Percentiles rank a stretch among this genome's conserved stretches.
Conservation (phyloP, 1,284 basidiomycete species). For the Rhodotorula sp. region DNA sequence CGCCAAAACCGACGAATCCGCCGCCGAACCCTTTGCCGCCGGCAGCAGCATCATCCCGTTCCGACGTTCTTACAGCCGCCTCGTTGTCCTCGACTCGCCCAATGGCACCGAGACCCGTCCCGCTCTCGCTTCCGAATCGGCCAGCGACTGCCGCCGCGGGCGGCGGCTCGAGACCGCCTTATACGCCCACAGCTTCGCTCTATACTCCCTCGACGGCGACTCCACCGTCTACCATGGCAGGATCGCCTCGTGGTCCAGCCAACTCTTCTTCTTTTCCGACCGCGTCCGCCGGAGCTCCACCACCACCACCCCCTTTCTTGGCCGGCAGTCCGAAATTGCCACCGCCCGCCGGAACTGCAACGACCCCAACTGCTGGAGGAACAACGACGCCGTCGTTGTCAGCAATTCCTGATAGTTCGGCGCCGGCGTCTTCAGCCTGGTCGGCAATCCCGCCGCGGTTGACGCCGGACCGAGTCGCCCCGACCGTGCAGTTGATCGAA, state of each 20-base stretch:
- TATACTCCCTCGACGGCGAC: too few relatives aligned
- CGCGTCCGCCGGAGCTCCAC: too few relatives aligned
- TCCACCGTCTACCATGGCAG: too few relatives aligned
- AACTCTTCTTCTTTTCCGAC: too few relatives aligned
- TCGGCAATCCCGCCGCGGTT: background rate
- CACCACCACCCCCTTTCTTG: too few relatives aligned
- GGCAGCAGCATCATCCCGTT: background rate
- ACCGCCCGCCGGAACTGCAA: background rate
- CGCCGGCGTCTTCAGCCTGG: slow-evolving; percentile 4
- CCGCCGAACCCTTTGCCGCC: background rate
- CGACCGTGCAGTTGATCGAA: slow-evolving; percentile 21
- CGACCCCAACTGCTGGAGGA: background rate
- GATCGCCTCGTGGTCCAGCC: too few relatives aligned
- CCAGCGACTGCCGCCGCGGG: background rate
- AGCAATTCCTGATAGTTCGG: background rate
- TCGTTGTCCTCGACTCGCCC: too few relatives aligned
- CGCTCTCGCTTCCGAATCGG: background rate
- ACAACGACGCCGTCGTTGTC: background rate
- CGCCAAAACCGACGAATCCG: background rate
- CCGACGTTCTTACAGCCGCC: background rate
- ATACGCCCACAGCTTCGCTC: too few relatives aligned
- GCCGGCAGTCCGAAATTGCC: too few relatives aligned
- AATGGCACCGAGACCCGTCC: background rate
- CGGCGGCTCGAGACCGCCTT: too few relatives aligned
- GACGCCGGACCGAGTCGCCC: background rate